Evolutionary conservation across 768 basidiomycete genomes (phyloP), one percentile per base, ranked within the genome.

Genomic region (Rhizopogon sp.): DNA sequence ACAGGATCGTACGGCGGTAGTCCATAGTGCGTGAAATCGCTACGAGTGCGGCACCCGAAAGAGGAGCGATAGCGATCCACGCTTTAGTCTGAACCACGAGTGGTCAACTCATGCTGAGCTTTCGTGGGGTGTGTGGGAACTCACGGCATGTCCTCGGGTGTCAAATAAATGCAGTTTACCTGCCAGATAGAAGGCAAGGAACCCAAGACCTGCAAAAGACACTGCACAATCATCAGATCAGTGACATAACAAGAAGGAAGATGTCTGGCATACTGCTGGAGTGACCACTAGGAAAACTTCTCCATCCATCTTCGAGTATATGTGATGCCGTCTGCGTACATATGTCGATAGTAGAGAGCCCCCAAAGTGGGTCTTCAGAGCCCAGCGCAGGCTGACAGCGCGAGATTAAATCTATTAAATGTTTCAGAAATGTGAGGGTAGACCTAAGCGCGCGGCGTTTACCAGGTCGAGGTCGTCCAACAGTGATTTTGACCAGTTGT

Each of bases 161-260:
- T 97, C 93, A 61, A 93, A 96, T 5, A 97, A 69, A 65, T 90
- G 93, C 46, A 96, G 71, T 69, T 98, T 98, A 6, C 95, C 96
- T 14, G 89, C 87, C 7, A 95, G 71, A 66, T 97, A 98, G 60
- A 92, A 87, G 5, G 87, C 72, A 25, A 98, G 75, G 73, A 95
- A 95, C 2, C 90, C 92, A 6, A 99, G 78, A 4, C 96, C 96
- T 5, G 93, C 89, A 70, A 96, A 98, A 0, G 93, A 88, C 57
- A 93, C 92, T 90, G 60, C 9, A 44, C 52, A 47, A 55, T 4
- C 59, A 47, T 41, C 6, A 5, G 17, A 20, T 8, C 10, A 17
- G 35, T 53, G n/a, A 10, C 25, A 2, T 14, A 5, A 35, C 9
- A 9, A 10, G 25, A 20, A 14, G 20, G 40, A 22, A 43, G 11